Evolutionary conservation across 345 rosid species (phyloP), one percentile per base, ranked within the genome.

Genomic region (Citrus australasica): DNA sequence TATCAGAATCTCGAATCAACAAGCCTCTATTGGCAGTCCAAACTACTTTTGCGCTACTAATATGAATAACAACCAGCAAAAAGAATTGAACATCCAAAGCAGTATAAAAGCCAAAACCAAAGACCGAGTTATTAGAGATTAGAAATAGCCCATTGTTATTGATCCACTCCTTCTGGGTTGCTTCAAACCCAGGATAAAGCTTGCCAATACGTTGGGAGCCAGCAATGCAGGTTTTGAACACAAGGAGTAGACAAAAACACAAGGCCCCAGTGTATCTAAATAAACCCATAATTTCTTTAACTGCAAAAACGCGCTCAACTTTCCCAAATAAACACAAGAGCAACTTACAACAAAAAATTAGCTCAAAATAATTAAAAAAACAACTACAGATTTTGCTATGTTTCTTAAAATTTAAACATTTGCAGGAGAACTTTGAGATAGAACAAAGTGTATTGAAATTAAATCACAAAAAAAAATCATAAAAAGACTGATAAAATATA

Each of bases 21-120:
- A 14, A 42, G 27, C 79, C 80, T 61, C 88, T 81, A 72, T 90
- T 90, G 28, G 90, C 93, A 55, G 89, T 84, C 93, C 91, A 88
- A 65, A 90, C 84, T 24, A 38, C 78, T 56, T 51, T 72, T 28
- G 70, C 19, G 66, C 86, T 79, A 61, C 63, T 63, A 73, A 59
- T 8, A 65, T 88, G 89, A 55, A 74, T n/a, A 67, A 88, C 69
- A 67, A 75, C 84, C 16, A 88, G 86, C 35, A 84, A 75, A 73
- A 69, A 88, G 30, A 13, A 56, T 0, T 40, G 46, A 76, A 63
- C 81, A 82, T 88, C 89, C 28, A 82, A 19, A 22, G 79, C 72
- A 22, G 84, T 56, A 68, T 61, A 78, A 83, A 90, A 88, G 14
- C 91, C 86, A 10, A 88, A 78, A 46, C 85, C 82, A 75, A 81